These are phyloP conservation scores for Selaginella tamariscina DNA, from an alignment of 75 land plant species.

Conservation along the genomic window DNA sequence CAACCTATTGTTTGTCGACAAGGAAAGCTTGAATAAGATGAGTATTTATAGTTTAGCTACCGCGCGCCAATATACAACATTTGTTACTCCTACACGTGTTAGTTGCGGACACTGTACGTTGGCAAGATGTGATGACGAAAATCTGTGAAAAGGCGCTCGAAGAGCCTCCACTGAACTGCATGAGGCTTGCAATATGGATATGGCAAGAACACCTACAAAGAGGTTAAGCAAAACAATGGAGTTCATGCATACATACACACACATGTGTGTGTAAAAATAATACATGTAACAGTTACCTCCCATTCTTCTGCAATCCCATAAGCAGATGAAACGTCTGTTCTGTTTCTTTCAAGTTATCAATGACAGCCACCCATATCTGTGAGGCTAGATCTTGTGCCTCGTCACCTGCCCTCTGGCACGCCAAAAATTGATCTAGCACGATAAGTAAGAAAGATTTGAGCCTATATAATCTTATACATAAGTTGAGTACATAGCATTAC, in stretches of 20 bases:
- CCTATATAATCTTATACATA: neutral
- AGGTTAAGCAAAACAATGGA: neutral
- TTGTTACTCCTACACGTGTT: no score
- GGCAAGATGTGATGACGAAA: no score
- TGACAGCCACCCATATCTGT: conserved; percentile 78
- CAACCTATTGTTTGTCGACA: no score
- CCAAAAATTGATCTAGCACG: conserved; percentile 68
- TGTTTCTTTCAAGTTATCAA: conserved; percentile 70
- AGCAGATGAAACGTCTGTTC: conserved; percentile 55
- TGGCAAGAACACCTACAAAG: conserved; percentile 58
- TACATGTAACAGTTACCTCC: conserved; percentile 38
- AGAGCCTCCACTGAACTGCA: conserved; percentile 70
- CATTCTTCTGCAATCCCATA: conserved; percentile 62
- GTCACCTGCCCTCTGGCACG: conserved; percentile 63
- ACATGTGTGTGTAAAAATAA: no score
- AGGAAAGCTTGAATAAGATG: no score
- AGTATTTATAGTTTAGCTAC: no score
- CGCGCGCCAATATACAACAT: no score
- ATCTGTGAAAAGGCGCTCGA: conserved; percentile 81
- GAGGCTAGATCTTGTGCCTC: conserved; percentile 74
- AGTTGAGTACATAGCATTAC: neutral
- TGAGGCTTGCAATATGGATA: conserved; percentile 71
- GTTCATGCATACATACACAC: no score
- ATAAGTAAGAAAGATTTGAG: conserved; percentile 1
- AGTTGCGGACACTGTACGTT: no score